Evolutionary conservation across 306 rosid species (phyloP).

Genomic region (Dalbergia cultrata): DNA sequence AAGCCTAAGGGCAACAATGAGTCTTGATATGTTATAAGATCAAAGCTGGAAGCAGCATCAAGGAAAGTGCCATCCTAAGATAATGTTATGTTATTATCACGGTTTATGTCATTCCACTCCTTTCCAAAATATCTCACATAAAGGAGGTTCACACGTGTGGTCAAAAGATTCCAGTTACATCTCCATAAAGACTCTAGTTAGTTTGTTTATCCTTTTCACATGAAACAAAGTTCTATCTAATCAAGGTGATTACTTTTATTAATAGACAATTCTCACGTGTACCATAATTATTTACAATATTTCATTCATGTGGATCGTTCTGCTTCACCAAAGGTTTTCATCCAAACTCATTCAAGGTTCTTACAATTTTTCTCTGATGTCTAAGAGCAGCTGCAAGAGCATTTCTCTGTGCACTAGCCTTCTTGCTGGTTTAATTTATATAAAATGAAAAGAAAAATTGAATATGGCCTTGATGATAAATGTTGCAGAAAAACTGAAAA

Average conservation of each 20-base stretch:
- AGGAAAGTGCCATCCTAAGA: constrained; percentile 41
- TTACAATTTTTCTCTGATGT: constrained; percentile 62
- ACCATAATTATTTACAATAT: constrained; percentile 30
- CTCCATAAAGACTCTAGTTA: constrained; percentile 56
- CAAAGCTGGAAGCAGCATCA: constrained; percentile 47
- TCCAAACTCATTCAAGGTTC: constrained; percentile 65
- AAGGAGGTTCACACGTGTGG: constrained; percentile 56
- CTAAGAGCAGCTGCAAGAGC: constrained; percentile 63
- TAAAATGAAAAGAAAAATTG: neutral
- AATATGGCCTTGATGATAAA: constrained; percentile 6
- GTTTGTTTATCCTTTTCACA: constrained; percentile 44
- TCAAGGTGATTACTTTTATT: constrained; percentile 46
- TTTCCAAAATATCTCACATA: constrained; percentile 35
- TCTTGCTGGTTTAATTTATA: constrained; percentile 61
- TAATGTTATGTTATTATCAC: constrained; percentile 45
- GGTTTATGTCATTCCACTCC: constrained; percentile 48
- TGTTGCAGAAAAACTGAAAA: constrained; percentile 28
- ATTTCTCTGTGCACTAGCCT: constrained; percentile 57
- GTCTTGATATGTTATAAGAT: constrained; percentile 34
- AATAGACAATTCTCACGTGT: constrained; percentile 42
- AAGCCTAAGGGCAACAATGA: constrained; percentile 38
- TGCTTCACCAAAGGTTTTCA: constrained; percentile 79
- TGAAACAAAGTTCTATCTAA: constrained; percentile 39
- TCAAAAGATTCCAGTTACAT: constrained; percentile 61
- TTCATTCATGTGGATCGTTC: constrained; percentile 79